Base-by-base conservation (phyloP, 495 filamentous ascomycete species). In the Trichoderma orchidacearum region DNA sequence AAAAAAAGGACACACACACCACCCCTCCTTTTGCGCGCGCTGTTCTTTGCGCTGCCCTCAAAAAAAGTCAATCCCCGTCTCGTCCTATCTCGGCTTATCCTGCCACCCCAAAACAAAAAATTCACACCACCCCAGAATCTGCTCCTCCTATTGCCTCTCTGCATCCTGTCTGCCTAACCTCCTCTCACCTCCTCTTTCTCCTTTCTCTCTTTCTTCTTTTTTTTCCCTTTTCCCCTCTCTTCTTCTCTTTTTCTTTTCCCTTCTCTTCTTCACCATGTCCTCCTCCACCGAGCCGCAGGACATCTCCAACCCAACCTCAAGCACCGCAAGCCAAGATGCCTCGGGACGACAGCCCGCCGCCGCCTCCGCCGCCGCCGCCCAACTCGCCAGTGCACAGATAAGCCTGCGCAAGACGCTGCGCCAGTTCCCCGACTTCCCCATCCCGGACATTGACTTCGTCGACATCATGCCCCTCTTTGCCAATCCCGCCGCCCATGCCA, bases 401-500 rank as follows among this genome's bases (percentile, higher is more conserved):
- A 86, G 68, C 61, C 71, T 81, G 45, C 64, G 71, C 59, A 67
- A 70, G 53, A 68, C 75, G 50, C 71, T 80, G 28, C 72, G 72
- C 67, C 85, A 87, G 71, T 95, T 86, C 74, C 86, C 86, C 58
- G 90, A 99, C 78, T 97, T 99, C 74, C 94, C 94, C 31, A 84
- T 85, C 52, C 85, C 87, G 5, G 94, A 94, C 68, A 90, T 99
- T 67, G 79, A 95, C 56, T 99, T 99, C 72, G 89, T 96, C 79
- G 94, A 99, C 72, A 96, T 99, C 73, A 83, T 99, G 58, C 94
- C 93, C 30, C 85, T 99, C 62, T 99, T 99, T 76, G 84, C 86
- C 68, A 76, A 88, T 61, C 81, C 82, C n/a, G 64, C 68, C 27
- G 72, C 90, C 53, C 93, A 96, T 72, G 75, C 76, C 56, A 75